A percentile compares a stretch with the other conserved stretches of the same genome.
phyloP scores from a whole-genome alignment of 1,284 basidiomycete genomes.

The Pterulicium gracile region DNA sequence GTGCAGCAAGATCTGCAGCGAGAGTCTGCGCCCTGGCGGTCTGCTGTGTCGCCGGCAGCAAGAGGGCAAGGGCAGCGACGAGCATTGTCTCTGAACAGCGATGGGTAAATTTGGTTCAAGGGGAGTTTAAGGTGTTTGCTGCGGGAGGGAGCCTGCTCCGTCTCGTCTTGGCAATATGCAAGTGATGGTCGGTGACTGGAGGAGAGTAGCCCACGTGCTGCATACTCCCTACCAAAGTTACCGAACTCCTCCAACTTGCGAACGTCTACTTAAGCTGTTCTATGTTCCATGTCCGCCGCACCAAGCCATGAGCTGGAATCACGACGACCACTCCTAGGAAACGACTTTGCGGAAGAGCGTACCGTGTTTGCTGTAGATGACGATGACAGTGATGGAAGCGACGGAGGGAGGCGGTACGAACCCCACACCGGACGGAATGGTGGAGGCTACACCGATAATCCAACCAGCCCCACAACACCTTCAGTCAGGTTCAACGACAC shows the following conservation, averaged over 20 bases:
- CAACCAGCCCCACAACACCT: conserved; percentile 20
- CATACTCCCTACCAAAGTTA: neutral
- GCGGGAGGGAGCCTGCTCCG: neutral
- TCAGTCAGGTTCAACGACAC: conserved; percentile 55
- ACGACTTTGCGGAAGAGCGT: conserved; percentile 24
- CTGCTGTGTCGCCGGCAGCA: conserved; percentile 1
- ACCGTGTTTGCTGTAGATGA: conserved; percentile 21
- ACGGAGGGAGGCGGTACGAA: conserved; percentile 6
- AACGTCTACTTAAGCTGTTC: neutral
- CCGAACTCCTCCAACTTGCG: neutral
- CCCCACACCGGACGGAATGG: neutral
- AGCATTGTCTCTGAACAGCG: too few relatives aligned
- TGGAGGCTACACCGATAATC: neutral
- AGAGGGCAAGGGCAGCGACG: too few relatives aligned
- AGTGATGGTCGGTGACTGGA: neutral
- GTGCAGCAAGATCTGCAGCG: conserved; percentile 34
- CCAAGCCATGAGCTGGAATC: conserved; percentile 21
- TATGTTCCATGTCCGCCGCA: too few relatives aligned
- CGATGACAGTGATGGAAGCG: conserved; percentile 17
- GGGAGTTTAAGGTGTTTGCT: too few relatives aligned
- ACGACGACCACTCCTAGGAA: conserved; percentile 42
- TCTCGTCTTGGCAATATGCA: neutral
- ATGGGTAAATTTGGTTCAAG: too few relatives aligned
- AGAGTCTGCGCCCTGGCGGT: conserved; percentile 9
- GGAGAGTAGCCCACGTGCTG: neutral